Percentiles rank a stretch among this genome's conserved stretches.
These are phyloP conservation scores for Starmerella vaccinii DNA, from an alignment of 805 yeast species.

Conservation along the genomic window DNA sequence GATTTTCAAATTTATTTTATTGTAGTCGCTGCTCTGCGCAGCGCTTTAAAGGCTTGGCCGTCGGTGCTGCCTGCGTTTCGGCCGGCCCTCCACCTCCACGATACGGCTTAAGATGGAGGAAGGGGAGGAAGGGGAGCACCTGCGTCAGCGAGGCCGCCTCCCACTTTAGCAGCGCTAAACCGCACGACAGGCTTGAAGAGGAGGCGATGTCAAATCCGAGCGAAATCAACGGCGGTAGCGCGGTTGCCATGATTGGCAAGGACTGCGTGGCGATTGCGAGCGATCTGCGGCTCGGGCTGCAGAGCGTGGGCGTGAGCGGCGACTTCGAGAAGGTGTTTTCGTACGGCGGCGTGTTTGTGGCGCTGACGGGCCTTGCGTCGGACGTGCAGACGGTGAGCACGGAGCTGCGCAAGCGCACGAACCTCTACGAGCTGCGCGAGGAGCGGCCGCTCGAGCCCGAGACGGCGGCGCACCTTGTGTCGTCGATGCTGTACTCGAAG, in stretches of 20 bases:
- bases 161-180: background rate
- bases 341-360: slow-evolving; percentile 67
- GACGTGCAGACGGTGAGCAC: slow-evolving; percentile 81
- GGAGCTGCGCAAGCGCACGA: slow-evolving; percentile 71
- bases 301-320: slow-evolving; percentile 82
- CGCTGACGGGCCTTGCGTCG: slow-evolving; percentile 89
- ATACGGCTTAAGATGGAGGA: no score
- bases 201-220: slow-evolving; percentile 32
- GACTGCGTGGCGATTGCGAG: slow-evolving; percentile 97
- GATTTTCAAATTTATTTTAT: no score
- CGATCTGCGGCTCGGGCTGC: slow-evolving; percentile 87
- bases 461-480: slow-evolving; percentile 84
- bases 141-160: slow-evolving; percentile 3
- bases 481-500: slow-evolving; percentile 78
- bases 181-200: background rate
- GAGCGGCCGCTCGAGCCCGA: slow-evolving; percentile 89
- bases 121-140: no score
- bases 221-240: slow-evolving; percentile 63
- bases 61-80: no score
- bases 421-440: slow-evolving; percentile 80
- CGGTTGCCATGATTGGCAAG: slow-evolving; percentile 97
- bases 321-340: slow-evolving; percentile 87
- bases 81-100: no score
- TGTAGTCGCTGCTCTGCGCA: no score
- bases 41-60: no score